Evolutionary conservation across 495 filamentous ascomycete species (phyloP).

Genomic region (Hyaloscypha finlandica): DNA sequence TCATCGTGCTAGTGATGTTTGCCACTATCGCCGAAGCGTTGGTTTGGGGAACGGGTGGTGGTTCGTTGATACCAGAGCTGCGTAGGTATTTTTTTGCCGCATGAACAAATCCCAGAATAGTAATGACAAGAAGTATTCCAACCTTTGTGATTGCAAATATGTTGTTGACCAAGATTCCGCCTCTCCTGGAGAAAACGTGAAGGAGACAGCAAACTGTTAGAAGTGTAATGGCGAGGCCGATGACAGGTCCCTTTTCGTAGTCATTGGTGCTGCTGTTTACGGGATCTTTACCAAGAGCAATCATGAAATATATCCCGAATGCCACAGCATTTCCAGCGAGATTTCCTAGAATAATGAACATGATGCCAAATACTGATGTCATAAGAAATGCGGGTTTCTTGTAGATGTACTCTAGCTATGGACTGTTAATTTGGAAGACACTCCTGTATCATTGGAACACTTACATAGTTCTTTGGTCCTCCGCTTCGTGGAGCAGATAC

Average conservation of each 20-base stretch:
- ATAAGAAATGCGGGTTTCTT: slow-evolving; percentile 32
- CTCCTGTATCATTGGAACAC: too few relatives aligned
- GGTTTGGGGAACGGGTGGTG: too few relatives aligned
- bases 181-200: slow-evolving; percentile 49
- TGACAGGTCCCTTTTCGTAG: slow-evolving; percentile 23
- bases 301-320: slow-evolving; percentile 41
- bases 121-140: slow-evolving; percentile 45
- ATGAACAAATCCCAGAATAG: slow-evolving; percentile 42
- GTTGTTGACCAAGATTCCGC: slow-evolving; percentile 54
- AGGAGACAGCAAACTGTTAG: slow-evolving; percentile 45
- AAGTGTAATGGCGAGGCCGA: slow-evolving; percentile 45
- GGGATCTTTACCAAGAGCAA: slow-evolving; percentile 21
- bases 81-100: too few relatives aligned
- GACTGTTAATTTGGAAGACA: too few relatives aligned
- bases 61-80: too few relatives aligned
- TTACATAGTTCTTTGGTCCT: too few relatives aligned
- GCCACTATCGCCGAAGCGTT: too few relatives aligned
- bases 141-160: slow-evolving; percentile 51
- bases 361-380: slow-evolving; percentile 49
- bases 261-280: slow-evolving; percentile 14
- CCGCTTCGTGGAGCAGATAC: too few relatives aligned
- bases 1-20: too few relatives aligned
- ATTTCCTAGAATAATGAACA: slow-evolving; percentile 53
- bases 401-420: background rate
- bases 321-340: slow-evolving; percentile 48